These are phyloP conservation scores for Chlorencoelia australis DNA, from an alignment of 2,329 filamentous ascomycete species.

Conservation along the genomic window DNA sequence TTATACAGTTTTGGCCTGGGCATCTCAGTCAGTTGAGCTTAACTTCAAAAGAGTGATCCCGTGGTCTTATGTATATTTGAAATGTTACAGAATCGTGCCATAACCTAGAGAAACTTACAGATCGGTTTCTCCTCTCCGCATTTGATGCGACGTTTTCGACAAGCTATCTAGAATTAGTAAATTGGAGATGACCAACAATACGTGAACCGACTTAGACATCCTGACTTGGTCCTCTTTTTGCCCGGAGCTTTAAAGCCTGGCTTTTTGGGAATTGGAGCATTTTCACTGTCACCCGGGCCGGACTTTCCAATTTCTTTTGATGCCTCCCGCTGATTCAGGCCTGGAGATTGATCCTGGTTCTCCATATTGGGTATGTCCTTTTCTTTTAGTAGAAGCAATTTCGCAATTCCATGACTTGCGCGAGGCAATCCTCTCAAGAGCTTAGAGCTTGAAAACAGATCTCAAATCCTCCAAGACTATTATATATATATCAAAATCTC, in stretches of 20 bases:
- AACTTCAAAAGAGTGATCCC: not conserved
- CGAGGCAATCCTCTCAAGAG: no score
- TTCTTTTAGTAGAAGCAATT: no score
- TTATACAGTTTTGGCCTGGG: constrained; percentile 74
- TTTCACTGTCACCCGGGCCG: constrained; percentile 1
- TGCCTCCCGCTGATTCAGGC: not conserved
- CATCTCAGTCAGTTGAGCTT: constrained; percentile 1
- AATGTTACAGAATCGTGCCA: not conserved
- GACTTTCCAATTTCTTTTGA: not conserved
- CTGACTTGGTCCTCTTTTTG: constrained; percentile 68
- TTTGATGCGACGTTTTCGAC: constrained; percentile 90
- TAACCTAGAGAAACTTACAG: no score
- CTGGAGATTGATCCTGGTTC: no score
- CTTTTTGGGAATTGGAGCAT: constrained; percentile 11
- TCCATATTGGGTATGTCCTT: no score
- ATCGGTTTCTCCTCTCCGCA: constrained; percentile 84
- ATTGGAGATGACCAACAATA: not conserved
- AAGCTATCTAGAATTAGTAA: constrained; percentile 44
- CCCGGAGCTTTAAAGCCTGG: constrained; percentile 21
- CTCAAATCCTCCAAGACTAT: no score
- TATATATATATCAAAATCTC: no score
- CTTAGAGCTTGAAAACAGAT: no score
- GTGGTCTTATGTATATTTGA: no score
- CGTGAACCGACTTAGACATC: constrained; percentile 65
- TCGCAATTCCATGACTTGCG: no score